Base-by-base conservation (phyloP, 1,284 basidiomycete genomes). In the Xanthoconium separans region DNA sequence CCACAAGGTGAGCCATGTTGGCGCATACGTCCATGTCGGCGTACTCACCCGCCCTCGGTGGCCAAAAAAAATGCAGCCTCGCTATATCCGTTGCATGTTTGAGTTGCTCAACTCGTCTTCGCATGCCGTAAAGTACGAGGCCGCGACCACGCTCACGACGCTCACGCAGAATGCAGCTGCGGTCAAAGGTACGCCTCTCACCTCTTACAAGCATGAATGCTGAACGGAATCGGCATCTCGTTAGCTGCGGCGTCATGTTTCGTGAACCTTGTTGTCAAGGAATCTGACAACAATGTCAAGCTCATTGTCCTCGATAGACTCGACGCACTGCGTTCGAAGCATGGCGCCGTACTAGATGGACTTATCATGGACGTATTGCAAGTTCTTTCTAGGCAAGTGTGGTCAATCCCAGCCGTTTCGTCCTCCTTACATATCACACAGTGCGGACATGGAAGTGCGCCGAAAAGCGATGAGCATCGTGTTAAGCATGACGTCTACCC, bases 231-330 rank as follows among this genome's bases (percentile, higher is more conserved):
- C 43, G 29, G 44, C 12, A 29, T 36, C 9, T n/a, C 37, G 42
- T 50, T 60, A 94, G 95, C 97, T 58, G 89, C 96, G 44, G 95
- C 94, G 1, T 84, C 87, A 12, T 91, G 87, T 54, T 87, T 98
- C 61, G 93, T 98, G 65, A 92, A 87, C 64, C 85, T 99, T 53
- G 87, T 95, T 54, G 81, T 91, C 69, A 96, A 95, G 75, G 95
- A 98, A 75, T 94, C 94, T 2, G 96, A 98, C 77, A 99, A 99
- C 78, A 99, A 99, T 65, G 96, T 98, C 73, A 99, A 99, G 75
- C 84, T 99, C 54, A 99, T 99, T 60, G 97, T 99, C 11, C 82
- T 99, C 33, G 93, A 97, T 69, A 87, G 97, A 45, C 85, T 99
- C 43, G 93, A 98, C 53, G 74, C 74, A 24, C 80, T 99, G 18